phyloP scores from a whole-genome alignment of 306 rosid genomes.

The Cicer bijugum region DNA sequence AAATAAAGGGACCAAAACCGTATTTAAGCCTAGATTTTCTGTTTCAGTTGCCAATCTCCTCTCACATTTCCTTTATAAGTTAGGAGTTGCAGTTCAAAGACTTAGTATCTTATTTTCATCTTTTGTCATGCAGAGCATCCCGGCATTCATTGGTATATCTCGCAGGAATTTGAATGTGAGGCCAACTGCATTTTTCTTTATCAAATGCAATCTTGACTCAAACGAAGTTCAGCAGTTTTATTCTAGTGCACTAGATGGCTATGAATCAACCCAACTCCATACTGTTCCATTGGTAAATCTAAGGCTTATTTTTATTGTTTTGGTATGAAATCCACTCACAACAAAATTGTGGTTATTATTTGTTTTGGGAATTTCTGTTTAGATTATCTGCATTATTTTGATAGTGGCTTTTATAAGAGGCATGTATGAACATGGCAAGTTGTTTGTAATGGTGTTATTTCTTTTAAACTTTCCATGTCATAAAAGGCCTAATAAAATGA shows the following conservation, averaged over 20 bases:
- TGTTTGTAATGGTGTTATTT: not conserved
- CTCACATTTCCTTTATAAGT: constrained; percentile 3
- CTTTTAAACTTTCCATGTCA: not conserved
- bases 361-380: constrained; percentile 1
- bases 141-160: constrained; percentile 75
- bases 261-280: constrained; percentile 85
- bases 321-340: constrained; percentile 36
- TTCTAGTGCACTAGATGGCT: constrained; percentile 82
- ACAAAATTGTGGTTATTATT: constrained; percentile 15
- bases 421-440: not conserved
- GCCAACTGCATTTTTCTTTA: constrained; percentile 81
- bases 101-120: constrained; percentile 40
- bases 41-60: constrained; percentile 10
- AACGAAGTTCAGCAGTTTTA: constrained; percentile 72
- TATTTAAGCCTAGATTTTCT: not conserved
- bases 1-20: too few relatives aligned
- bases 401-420: constrained; percentile 1
- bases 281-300: constrained; percentile 74
- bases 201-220: constrained; percentile 77
- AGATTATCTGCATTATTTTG: constrained; percentile 27
- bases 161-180: constrained; percentile 79
- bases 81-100: constrained; percentile 21
- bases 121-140: constrained; percentile 59
- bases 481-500: constrained; percentile 12
- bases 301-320: constrained; percentile 14